Evolutionary conservation across 2,329 filamentous ascomycete species (phyloP), one percentile per base, ranked within the genome.

Genomic region (Karstenula rhodostoma): DNA sequence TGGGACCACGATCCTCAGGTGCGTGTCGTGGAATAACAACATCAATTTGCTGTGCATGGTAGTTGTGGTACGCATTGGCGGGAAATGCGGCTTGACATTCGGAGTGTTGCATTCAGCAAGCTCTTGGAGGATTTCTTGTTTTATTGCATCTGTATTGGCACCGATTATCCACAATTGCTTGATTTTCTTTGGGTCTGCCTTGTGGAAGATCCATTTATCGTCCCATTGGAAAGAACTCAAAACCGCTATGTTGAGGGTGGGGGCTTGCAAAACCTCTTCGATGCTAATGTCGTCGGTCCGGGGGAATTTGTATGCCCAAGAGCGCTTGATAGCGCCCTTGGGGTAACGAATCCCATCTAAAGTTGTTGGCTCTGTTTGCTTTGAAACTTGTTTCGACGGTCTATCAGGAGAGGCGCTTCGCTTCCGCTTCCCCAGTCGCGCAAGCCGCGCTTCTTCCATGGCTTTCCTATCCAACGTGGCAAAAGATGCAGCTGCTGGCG

Each of bases 1-100:
- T 0, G 95, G 93, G 1, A 98, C 83, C 1, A 90, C 94, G 47
- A 99, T 84, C 7, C 95, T 87, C 17, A 97, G 78, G 74, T 93
- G 89, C 1, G 80, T 79, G 0, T 85, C 80, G 68, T 93, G 92
- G 69, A 93, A 94, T n/a, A 98, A 83, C 1, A 98, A 79, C 85
- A 96, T 94, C 46, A 98, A 82, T 74, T 99, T 98, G 52, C 93
- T 96, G 77, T 98, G 95, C 93, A 98, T 97, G 69, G 89, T 90
- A 6, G 87, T 79, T 49, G 86, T 82, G 1, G 87, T 86, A 43
- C 87, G 82, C 91, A 97, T 94, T 2, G 86, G 85, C 17, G 94
- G 94, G 72, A 98, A 97, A 73, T 92, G 93, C 57, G 89, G 68
- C 22, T 86, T 86, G 57, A 96, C 83, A 53, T 85, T 83, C 12